Base-by-base conservation (phyloP, 495 filamentous ascomycete genomes). In the Eremomyces bilateralis region DNA sequence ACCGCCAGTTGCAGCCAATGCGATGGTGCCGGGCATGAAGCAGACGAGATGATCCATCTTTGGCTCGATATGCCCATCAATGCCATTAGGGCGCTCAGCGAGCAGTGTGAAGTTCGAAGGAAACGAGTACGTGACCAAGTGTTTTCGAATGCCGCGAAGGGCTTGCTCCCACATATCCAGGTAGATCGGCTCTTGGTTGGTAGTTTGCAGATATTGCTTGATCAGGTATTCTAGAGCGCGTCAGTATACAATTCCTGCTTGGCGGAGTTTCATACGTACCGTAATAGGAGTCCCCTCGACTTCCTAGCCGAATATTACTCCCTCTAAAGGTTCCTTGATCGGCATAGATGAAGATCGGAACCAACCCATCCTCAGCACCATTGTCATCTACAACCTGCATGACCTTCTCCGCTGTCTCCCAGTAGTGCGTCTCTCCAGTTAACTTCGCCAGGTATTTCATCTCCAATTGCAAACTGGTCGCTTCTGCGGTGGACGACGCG, bases 41-140 rank as follows among this genome's bases (percentile, higher is more conserved):
- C 88, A 99, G 25, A 84, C 84, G 4, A 95, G 62, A 51, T 99
- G 88, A 48, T 95, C 88, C 90, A 99, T 95, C 56, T 95, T 95
- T 15, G 85, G 79, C 0, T 63, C 67, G 4, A 93, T 47, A 0
- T 50, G 31, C 1, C 61, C 56, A 16, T 64, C 49, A 10, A 99
- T 59, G 10, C 90, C 90, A 20, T 57, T 54, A 0, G 80, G 85
- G 15, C 80, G 71, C 51, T 99, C 88, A 21, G 69, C 85, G 19
- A 95, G 67, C 32, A 94, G 69, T 21, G 84, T 85, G 42, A 93
- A 69, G 35, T 73, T 65, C 1, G 73, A 74, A 4, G 74, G 69
- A 34, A 73, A 67, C 3, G 82, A 81, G 51, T 94, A 94, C 0
- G 80, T 79, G 46, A 95, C 60, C 17, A 99, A 66, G 50, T 95